Conservation (phyloP, 495 filamentous ascomycete species). For the Penicillium herquei region DNA sequence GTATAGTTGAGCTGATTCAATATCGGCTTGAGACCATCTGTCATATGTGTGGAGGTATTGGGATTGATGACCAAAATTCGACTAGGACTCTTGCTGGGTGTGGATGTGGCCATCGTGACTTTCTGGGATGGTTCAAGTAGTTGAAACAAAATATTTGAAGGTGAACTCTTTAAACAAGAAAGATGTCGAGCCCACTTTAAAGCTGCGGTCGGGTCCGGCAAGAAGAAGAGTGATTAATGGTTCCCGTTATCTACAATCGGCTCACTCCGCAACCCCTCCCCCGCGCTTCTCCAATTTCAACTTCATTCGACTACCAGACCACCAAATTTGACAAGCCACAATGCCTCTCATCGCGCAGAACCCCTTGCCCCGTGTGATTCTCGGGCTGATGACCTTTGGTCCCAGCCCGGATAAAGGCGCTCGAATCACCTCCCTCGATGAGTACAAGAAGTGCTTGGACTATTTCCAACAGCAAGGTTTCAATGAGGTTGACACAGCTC, state of each 20-base stretch:
- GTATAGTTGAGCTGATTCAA: slow-evolving; percentile 50
- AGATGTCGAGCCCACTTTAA: not conserved
- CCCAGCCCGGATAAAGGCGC: slow-evolving; percentile 55
- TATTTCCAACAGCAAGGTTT: slow-evolving; percentile 71
- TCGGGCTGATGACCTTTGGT: slow-evolving; percentile 63
- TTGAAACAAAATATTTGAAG: not conserved
- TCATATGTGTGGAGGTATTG: slow-evolving; percentile 85
- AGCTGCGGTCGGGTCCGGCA: slow-evolving; percentile 4
- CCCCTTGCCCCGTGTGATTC: slow-evolving; percentile 52
- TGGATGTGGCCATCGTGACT: slow-evolving; percentile 15
- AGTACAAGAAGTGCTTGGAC: slow-evolving; percentile 64
- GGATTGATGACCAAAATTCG: slow-evolving; percentile 84
- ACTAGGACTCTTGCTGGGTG: slow-evolving; percentile 18
- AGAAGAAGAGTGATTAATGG: slow-evolving; percentile 2
- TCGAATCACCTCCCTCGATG: slow-evolving; percentile 65
- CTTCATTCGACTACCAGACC: not conserved
- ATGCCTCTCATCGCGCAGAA: slow-evolving; percentile 58
- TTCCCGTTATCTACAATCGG: slow-evolving; percentile 20
- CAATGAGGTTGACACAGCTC: slow-evolving; percentile 77
- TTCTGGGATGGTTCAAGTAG: not conserved
- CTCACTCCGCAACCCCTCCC: slow-evolving; percentile 20
- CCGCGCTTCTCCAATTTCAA: slow-evolving; percentile 1
- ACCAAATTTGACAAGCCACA: slow-evolving; percentile 1
- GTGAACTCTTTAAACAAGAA: not conserved
- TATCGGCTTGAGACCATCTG: slow-evolving; percentile 64